Evolutionary conservation across 2,329 filamentous ascomycete species (phyloP), one percentile per base, ranked within the genome.

Genomic region (Mycogone perniciosa): DNA sequence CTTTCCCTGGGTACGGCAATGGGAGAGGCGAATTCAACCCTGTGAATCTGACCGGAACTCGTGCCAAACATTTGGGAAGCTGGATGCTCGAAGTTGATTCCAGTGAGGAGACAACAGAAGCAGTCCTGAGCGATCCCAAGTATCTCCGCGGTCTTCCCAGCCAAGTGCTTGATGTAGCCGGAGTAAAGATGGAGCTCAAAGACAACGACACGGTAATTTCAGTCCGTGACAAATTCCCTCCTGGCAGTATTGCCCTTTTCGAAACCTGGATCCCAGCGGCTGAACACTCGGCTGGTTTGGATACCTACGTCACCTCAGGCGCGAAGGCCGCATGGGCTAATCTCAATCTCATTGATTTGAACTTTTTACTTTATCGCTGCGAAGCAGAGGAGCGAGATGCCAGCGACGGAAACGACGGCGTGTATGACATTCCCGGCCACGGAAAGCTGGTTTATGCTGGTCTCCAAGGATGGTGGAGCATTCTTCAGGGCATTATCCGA

Each of bases 391-490:
- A 83, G 68, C 80, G 82, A 44, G 89, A 93, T 59, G 82, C 80
- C 6, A 96, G 87, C 56, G 79, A 78, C 46, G 89, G 89, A 4
- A 78, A 80, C 53, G 89, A 96, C 64, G 92, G 93, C n/a, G 84
- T 85, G 7, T 99, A 97, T 70, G 80, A 84, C 47, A 86, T 99
- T 56, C 93, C 93, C 1, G 84, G 85, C 1, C 76, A 90, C 63
- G 92, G 91, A 2, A 83, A 86, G 53, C 78, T 96, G 39, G 88
- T 96, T 2, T 99, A 97, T 67, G 92, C 92, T 54, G 93, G 93
- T 54, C 77, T 99, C n/a, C 93, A 99, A 67, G 95, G 95, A 35
- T 99, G 93, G 92, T 96, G 92, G 90, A 96, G 90, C 65, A 75
- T 96, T 1, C 73, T 99, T 39, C 85, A 89, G 60, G 77, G 87